Base-by-base conservation (phyloP, 495 filamentous ascomycete genomes). In the Trichoderma virens region DNA sequence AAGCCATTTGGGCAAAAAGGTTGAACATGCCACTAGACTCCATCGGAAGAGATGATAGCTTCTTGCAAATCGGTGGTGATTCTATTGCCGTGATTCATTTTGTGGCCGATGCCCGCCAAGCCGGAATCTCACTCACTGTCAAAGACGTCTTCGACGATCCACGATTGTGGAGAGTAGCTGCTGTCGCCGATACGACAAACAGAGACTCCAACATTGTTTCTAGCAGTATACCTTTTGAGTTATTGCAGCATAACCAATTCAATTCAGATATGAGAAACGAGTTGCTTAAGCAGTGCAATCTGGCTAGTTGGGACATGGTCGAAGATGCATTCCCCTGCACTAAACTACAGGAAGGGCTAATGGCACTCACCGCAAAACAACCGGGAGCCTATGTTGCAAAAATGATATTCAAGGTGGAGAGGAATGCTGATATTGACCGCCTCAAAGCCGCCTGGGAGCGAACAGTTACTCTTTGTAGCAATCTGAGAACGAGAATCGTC, bases 261-360 rank as follows among this genome's bases (percentile, higher is more conserved):
- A 14, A 18, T 27, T 8, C 30, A 14, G 30, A 13, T 13, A 27
- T 39, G 5, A 38, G n/a, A 34, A 18, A 61, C 5, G 34, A 41
- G 34, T 13, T 65, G 38, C 31, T 39, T 6, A 31, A 11, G n/a
- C 45, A 47, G 30, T 30, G 43, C 31, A 56, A 27, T 9, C 5
- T 43, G n/a, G 6, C 31, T 11, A 34, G 27, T 32, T 45, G 27
- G 31, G 31, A 23, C 20, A 34, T 68, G 2, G 73, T 87, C 59
- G 73, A 85, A 67, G 83, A 86, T 62, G 81, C 82, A 3, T 86
- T 85, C 64, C 81, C 81, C 32, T 85, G 82, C 64, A 80, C 82
- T n/a, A 77, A 78, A 5, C 80, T 87, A 75, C 84, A 87, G 64
- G 75, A 83, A 65, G 83, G 82, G 6, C 39, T 66, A 2, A 45